phyloP scores from a whole-genome alignment of 805 yeast species.

The Maudiozyma pseudohumilis region DNA sequence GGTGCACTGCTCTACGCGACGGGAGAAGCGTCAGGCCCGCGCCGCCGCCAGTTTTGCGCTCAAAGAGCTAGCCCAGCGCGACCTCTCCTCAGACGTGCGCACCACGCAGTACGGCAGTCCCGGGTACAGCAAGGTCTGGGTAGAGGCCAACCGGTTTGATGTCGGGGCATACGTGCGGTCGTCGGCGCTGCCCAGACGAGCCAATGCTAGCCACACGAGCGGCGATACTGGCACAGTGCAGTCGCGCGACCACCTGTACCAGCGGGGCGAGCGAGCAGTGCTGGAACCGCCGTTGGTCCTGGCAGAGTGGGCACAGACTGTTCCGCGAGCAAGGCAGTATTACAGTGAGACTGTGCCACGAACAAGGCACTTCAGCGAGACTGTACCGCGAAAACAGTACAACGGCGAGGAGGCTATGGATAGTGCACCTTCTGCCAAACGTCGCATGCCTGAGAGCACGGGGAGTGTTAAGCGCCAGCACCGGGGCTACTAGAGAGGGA shows the following conservation, averaged over 20 bases:
- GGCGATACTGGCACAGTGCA: background rate
- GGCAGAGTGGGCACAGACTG: slow-evolving; percentile 10
- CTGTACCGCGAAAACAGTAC: too few species aligned
- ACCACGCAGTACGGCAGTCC: slow-evolving; percentile 25
- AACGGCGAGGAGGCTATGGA: too few species aligned
- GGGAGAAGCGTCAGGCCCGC: slow-evolving; percentile 12
- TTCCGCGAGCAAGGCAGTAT: too few species aligned
- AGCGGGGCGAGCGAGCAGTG: background rate
- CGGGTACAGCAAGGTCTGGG: slow-evolving; percentile 24
- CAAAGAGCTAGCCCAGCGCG: slow-evolving; percentile 9
- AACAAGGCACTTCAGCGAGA: too few species aligned
- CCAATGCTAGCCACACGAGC: slow-evolving; percentile 9
- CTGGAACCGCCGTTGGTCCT: slow-evolving; percentile 12
- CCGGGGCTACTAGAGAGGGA: too few species aligned
- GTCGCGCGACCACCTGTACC: background rate
- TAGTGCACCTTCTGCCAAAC: too few species aligned
- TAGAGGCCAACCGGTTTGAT: slow-evolving; percentile 18
- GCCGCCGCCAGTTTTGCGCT: slow-evolving; percentile 11
- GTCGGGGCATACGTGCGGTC: slow-evolving; percentile 20
- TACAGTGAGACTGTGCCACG: too few species aligned
- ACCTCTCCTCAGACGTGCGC: background rate
- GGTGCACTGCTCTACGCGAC: slow-evolving; percentile 12
- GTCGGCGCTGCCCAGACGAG: slow-evolving; percentile 22
- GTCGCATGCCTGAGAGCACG: too few species aligned
- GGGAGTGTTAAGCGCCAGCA: too few species aligned